These are phyloP conservation scores for Diplodia scrobiculata DNA, from an alignment of 2,329 filamentous ascomycete species.

Conservation along the genomic window DNA sequence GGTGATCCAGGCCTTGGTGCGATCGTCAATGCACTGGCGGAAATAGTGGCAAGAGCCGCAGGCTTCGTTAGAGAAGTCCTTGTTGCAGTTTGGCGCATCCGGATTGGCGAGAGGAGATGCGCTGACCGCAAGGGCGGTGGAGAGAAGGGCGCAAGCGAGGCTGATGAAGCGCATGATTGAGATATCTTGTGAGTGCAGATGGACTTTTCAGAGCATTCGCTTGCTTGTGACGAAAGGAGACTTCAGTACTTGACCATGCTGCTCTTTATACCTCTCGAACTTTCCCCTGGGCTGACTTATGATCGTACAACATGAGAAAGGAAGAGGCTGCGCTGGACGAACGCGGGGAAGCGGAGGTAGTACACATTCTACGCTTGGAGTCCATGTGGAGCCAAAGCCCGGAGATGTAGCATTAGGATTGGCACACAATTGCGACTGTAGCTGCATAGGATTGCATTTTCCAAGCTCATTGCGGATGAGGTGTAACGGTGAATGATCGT, in stretches of 20 bases:
- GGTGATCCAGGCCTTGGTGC: constrained; percentile 8
- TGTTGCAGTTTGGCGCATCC: constrained; percentile 3
- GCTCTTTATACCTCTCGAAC: constrained; percentile 1
- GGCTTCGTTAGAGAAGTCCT: constrained; percentile 2
- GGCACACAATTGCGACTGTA: background rate
- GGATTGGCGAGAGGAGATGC: constrained; percentile 8
- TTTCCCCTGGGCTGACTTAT: background rate
- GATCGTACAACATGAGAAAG: background rate
- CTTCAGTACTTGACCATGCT: too few relatives aligned
- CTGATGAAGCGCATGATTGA: constrained; percentile 7
- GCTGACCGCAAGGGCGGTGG: background rate
- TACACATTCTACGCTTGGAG: background rate
- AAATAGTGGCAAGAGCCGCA: constrained; percentile 26
- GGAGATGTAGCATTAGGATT: background rate
- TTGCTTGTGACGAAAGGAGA: background rate
- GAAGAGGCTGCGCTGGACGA: background rate
- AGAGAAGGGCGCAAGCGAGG: constrained; percentile 4
- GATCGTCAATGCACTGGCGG: constrained; percentile 16
- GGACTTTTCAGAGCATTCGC: background rate
- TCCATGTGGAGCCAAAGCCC: background rate
- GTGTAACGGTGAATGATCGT: background rate
- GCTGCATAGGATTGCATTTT: background rate
- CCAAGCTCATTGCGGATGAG: too few relatives aligned
- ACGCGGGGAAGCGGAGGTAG: background rate
- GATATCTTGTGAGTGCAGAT: background rate